Percentiles rank a stretch among this genome's conserved stretches.
These are phyloP conservation scores for Drosera spatulata DNA, from an alignment of 179 eudicot genomes.

Conservation along the genomic window DNA sequence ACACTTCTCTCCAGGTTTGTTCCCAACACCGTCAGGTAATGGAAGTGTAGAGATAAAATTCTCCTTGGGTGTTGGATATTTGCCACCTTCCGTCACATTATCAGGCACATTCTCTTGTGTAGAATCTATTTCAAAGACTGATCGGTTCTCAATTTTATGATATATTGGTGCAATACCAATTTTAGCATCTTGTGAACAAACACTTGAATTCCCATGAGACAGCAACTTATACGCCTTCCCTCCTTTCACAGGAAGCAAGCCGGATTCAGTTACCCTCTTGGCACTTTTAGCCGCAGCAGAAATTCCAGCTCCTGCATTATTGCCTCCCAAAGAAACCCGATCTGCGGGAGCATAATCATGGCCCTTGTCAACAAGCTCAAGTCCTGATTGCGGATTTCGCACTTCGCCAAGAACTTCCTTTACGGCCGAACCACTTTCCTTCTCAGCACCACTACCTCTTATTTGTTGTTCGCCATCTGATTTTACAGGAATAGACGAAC, in stretches of 20 bases:
- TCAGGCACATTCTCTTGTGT: background rate
- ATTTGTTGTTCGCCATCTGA: too few relatives aligned
- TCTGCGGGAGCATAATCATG: too few relatives aligned
- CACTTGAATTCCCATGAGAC: slow-evolving; percentile 17
- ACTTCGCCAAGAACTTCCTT: too few relatives aligned
- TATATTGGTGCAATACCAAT: slow-evolving; percentile 7
- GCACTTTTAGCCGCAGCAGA: slow-evolving; percentile 19
- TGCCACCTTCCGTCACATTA: slow-evolving; percentile 12
- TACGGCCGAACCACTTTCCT: too few relatives aligned
- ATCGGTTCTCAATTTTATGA: slow-evolving; percentile 13
- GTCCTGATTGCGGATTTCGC: too few relatives aligned
- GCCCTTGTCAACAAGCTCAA: too few relatives aligned
- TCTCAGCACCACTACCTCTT: too few relatives aligned
- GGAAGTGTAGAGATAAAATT: slow-evolving; percentile 7
- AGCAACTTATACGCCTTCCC: slow-evolving; percentile 37
- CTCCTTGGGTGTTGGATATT: slow-evolving; percentile 12
- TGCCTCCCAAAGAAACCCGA: too few relatives aligned
- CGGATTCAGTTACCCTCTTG: slow-evolving; percentile 8
- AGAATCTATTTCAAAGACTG: slow-evolving; percentile 11
- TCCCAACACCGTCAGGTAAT: slow-evolving; percentile 8
- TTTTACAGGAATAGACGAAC: too few relatives aligned
- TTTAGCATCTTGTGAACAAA: slow-evolving; percentile 14
- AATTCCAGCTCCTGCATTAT: too few relatives aligned
- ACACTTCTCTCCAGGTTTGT: slow-evolving; percentile 11
- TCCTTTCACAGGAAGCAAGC: slow-evolving; percentile 19